Evolutionary conservation across 2,329 filamentous ascomycete genomes (phyloP), one percentile per base, ranked within the genome.

Genomic region (Exophiala calicioides): DNA sequence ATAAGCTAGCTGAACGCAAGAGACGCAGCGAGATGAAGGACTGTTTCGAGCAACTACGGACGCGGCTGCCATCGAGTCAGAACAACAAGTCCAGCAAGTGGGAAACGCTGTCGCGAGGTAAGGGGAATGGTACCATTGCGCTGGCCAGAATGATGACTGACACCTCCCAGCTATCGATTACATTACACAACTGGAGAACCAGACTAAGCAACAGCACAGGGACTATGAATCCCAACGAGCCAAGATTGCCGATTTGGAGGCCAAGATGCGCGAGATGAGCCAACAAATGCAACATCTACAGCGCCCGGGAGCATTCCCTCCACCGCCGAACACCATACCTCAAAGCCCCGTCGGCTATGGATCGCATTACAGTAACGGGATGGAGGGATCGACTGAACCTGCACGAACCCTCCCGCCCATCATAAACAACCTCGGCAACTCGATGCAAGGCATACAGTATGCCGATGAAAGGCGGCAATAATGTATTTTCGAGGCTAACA

Each of bases 41-140:
- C 56, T 73, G 72, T 38, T 76, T 76, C 50, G 73, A 76, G 56
- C 60, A 65, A 15, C 57, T 76, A 32, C 66, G 73, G 21, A 57
- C 65, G 27, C 68, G 70, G 21, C 63, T 76, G 1, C 73, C 73
- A 3, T 63, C 69, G 12, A 67, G 61, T 44, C 71, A 73, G 53
- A 73, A 69, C 52, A 74, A 73, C 58, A 76, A 76, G 53, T 75
- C 73, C 5, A 75, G 73, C 59, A 76, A 76, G 62, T 75, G 73
- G 73, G 73, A 76, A 53, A 76, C 72, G 1, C 57, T 76, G 15
- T 73, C 70, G 18, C 62, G 70, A 65, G 70, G 70, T 73, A 62
- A 38, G 58, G n/a, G n/a, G n/a, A n/a, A n/a, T n/a, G 41, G 20
- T 20, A 29, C 31, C 12, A 9, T 29, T 12, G 18, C 10, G 5